A percentile compares a stretch with the other conserved stretches of the same genome.
Conservation (phyloP, 176 grass and related monocot genomes). For the Ensete ventricosum region DNA sequence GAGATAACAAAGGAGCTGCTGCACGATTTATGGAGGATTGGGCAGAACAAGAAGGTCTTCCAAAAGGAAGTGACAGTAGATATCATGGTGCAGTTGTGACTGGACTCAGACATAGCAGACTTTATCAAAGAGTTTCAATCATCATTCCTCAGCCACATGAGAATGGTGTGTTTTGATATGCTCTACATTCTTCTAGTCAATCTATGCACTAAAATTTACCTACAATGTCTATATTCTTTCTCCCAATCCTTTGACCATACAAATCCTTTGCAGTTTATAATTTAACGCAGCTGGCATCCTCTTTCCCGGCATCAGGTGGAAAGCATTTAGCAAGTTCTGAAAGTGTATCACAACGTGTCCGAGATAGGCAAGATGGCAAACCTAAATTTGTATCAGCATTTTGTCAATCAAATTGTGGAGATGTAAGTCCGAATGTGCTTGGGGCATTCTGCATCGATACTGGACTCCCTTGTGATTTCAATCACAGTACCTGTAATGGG, state of each 20-base stretch:
- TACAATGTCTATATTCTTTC: neutral
- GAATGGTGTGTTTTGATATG: constrained; percentile 42
- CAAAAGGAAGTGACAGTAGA: constrained; percentile 22
- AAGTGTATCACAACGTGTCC: constrained; percentile 49
- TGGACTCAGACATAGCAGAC: constrained; percentile 24
- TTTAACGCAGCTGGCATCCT: constrained; percentile 63
- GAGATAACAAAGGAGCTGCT: constrained; percentile 96
- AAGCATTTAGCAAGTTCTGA: constrained; percentile 44
- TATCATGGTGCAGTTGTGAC: constrained; percentile 23
- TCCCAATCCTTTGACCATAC: constrained; percentile 18
- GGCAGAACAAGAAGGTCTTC: constrained; percentile 52
- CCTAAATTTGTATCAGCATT: constrained; percentile 91
- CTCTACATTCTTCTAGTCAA: neutral
- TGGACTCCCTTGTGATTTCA: constrained; percentile 85
- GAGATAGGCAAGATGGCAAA: constrained; percentile 37
- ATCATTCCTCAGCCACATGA: constrained; percentile 78
- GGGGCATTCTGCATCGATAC: constrained; percentile 96
- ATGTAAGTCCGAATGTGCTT: constrained; percentile 98
- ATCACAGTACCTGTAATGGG: constrained; percentile 93
- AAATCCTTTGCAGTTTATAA: constrained; percentile 45
- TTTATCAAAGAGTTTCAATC: constrained; percentile 59
- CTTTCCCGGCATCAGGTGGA: constrained; percentile 70
- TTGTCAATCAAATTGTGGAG: constrained; percentile 97
- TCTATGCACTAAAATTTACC: neutral
- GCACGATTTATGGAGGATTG: constrained; percentile 98